Evolutionary conservation across 208 protist species (phyloP).

Genomic region (Leishmania tarentolae): DNA sequence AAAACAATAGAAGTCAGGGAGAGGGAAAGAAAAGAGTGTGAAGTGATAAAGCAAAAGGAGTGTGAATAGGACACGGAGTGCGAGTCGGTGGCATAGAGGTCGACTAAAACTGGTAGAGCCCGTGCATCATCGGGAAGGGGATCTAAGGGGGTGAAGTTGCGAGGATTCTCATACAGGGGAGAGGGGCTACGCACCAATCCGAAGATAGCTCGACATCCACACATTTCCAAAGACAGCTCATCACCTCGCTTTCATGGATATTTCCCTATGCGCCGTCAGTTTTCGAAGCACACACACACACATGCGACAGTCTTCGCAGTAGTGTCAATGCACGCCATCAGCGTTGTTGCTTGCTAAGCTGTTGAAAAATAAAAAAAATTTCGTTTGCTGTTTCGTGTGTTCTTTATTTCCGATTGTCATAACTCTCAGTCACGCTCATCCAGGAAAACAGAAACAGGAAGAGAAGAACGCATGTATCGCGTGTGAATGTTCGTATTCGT

Average conservation of each 20-base stretch:
- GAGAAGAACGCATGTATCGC: background rate
- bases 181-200: background rate
- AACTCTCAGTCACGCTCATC: background rate
- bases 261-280: background rate
- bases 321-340: background rate
- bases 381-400: background rate
- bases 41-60: background rate
- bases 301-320: background rate
- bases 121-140: background rate
- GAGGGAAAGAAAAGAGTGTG: background rate
- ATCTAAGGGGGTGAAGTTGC: background rate
- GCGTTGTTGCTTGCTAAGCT: background rate
- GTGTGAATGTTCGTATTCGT: constrained; percentile 2
- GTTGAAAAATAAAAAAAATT: no score
- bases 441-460: background rate
- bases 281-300: background rate
- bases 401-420: background rate
- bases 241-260: background rate
- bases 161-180: background rate
- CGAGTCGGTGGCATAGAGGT: background rate
- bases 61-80: background rate
- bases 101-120: background rate
- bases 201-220: background rate
- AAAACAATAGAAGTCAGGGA: background rate
- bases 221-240: background rate